Base-by-base conservation (phyloP, 345 rosid genomes). In the Theobroma cacao region DNA sequence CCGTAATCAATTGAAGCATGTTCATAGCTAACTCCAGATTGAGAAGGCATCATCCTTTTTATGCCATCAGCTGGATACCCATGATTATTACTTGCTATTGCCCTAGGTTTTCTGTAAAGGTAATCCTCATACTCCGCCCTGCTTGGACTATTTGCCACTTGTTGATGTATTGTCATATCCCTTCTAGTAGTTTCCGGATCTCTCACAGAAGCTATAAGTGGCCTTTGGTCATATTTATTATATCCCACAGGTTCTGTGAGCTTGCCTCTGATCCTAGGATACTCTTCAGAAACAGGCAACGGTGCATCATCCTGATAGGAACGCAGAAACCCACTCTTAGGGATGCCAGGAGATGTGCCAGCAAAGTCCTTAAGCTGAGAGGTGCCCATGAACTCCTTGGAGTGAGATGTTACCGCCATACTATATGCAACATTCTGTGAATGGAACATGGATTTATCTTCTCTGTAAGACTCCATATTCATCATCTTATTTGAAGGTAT, bases 111-210 rank as follows among this genome's bases (percentile, higher is more conserved):
- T 66, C 80, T 40, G 77, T 88, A 82, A 52, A 28, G 30, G 30
- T 76, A 75, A 56, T 83, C 86, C 61, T 87, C 88, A 31, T 53
- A 82, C 71, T 86, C 87, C 60, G 67, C 77, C 61, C 87, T 77
- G 53, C 63, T 55, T 14, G 78, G 80, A 80, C 84, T 75, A 73
- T 82, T 83, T 41, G 43, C 72, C 59, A 70, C 79, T 65, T 59
- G 83, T 14, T 79, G 79, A 78, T 61, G 83, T 65, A 59, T 53
- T 30, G 67, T 36, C 64, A 81, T 61, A 72, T 83, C 78, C 80
- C 83, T 86, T 62, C 60, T 60, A 64, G 75, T 75, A 71, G 74
- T 43, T 80, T 80, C 87, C 59, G 68, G 22, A 41, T 82, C 81
- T 81, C 85, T 82, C 53, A 62, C 77, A 74, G 84, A 50, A 77